These are phyloP conservation scores for Chamaecyparis obtusa DNA, from an alignment of 75 land plant species.

Conservation along the genomic window DNA sequence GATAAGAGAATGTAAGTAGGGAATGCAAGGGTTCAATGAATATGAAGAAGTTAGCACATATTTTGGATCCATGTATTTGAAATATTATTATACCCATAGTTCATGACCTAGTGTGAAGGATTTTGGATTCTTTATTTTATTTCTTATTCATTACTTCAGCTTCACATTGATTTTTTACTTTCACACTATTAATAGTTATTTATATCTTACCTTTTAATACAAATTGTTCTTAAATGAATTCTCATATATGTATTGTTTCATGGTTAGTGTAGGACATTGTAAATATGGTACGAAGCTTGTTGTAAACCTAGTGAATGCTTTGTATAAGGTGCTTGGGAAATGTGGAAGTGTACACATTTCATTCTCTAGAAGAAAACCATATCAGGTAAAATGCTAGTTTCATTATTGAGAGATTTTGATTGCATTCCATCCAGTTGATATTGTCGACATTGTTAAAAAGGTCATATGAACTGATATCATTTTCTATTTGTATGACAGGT, in stretches of 20 bases:
- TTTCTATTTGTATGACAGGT: constrained; percentile 36
- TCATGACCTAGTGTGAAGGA: background rate
- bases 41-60: background rate
- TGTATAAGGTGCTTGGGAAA: constrained; percentile 61
- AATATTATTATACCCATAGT: background rate
- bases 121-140: background rate
- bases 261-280: constrained; percentile 57
- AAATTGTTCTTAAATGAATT: background rate
- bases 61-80: background rate
- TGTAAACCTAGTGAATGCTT: constrained; percentile 47
- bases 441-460: background rate
- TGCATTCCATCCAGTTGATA: background rate
- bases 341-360: constrained; percentile 96
- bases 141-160: no score
- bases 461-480: background rate
- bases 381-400: constrained; percentile 48
- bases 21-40: background rate
- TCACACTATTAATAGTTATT: background rate
- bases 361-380: constrained; percentile 85
- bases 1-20: background rate
- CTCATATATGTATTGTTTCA: background rate
- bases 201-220: background rate
- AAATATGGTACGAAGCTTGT: constrained; percentile 89
- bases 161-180: background rate
- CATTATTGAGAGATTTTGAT: constrained; percentile 2